phyloP scores from a whole-genome alignment of 805 yeast species.

The Diddensiella transvaalensis region DNA sequence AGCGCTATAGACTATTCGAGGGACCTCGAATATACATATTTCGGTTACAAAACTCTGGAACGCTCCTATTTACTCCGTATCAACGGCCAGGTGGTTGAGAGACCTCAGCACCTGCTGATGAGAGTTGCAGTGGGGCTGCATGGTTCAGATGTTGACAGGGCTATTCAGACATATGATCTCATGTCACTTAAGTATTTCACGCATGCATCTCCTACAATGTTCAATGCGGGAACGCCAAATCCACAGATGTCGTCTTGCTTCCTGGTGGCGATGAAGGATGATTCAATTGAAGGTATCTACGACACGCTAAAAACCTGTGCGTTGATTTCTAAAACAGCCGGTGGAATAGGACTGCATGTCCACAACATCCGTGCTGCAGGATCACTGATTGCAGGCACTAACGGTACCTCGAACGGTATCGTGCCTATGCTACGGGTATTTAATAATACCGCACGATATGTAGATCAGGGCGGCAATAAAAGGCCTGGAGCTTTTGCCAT shows the following conservation, averaged over 20 bases:
- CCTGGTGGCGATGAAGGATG: constrained; percentile 85
- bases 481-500: constrained; percentile 97
- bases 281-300: constrained; percentile 93
- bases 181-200: constrained; percentile 87
- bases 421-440: constrained; percentile 96
- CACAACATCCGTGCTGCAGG: constrained; percentile 86
- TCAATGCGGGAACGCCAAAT: constrained; percentile 85
- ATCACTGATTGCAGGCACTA: constrained; percentile 83
- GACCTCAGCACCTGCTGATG: constrained; percentile 87
- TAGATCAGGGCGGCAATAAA: constrained; percentile 97
- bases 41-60: constrained; percentile 89
- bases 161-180: constrained; percentile 75
- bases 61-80: constrained; percentile 75
- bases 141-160: constrained; percentile 59
- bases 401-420: constrained; percentile 88
- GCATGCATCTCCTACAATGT: constrained; percentile 93
- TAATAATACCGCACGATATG: constrained; percentile 94
- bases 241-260: constrained; percentile 91
- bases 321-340: constrained; percentile 87
- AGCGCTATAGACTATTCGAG: constrained; percentile 71
- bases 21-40: constrained; percentile 75
- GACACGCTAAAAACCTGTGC: constrained; percentile 87
- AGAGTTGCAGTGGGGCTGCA: constrained; percentile 93
- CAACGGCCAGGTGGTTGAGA: constrained; percentile 69
- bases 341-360: constrained; percentile 90